Conservation (phyloP, 2,329 filamentous ascomycete species). For the Gaeumannomyces tritici region DNA sequence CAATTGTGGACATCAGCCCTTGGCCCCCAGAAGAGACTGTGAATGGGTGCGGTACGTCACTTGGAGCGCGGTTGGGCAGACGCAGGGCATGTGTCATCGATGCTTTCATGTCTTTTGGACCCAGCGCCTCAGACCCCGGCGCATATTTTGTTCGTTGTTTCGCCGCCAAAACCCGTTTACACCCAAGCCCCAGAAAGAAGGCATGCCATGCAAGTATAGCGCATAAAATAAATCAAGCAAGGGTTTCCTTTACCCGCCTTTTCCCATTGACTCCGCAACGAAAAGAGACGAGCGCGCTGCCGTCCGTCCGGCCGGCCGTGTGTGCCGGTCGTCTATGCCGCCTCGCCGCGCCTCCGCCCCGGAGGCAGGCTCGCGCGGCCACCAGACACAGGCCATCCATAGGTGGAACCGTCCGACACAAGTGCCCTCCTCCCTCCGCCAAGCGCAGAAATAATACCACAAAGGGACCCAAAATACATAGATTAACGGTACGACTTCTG, state of each 20-base stretch:
- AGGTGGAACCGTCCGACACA: constrained; percentile 15
- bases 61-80: background rate
- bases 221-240: constrained; percentile 24
- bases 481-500: constrained; percentile 98
- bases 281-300: constrained; percentile 4
- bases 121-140: background rate
- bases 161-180: constrained; percentile 43
- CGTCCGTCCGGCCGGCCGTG: constrained; percentile 5
- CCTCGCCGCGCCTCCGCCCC: constrained; percentile 4
- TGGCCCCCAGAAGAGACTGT: background rate
- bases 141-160: constrained; percentile 24
- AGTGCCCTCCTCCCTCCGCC: constrained; percentile 14
- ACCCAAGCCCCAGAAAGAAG: constrained; percentile 29
- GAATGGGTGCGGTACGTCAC: too few species aligned
- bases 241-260: constrained; percentile 17
- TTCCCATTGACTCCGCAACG: constrained; percentile 21
- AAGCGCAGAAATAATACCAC: background rate
- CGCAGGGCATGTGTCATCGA: background rate
- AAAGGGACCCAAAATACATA: background rate
- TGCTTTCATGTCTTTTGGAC: background rate
- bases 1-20: background rate
- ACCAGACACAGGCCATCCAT: constrained; percentile 5
- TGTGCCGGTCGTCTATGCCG: constrained; percentile 4
- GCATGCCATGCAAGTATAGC: constrained; percentile 39
- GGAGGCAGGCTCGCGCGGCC: background rate